Evolutionary conservation across 768 basidiomycete species (phyloP), one percentile per base, ranked within the genome.

Genomic region (Suillus fuscotomentosus): DNA sequence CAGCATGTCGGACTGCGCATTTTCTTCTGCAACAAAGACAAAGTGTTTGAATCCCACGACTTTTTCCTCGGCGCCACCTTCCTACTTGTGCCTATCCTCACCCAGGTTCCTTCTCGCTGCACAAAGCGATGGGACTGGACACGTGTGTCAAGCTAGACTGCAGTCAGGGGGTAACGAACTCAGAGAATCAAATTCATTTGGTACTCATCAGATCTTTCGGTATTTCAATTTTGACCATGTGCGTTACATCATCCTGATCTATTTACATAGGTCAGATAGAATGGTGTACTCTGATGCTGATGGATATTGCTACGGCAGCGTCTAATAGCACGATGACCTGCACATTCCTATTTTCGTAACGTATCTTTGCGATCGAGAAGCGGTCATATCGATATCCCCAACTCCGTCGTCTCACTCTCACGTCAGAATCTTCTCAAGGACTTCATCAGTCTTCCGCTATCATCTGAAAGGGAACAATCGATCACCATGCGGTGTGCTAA

Each of bases 21-120:
- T 38, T 78, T 81, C 65, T 77, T 80, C 69, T 78, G 76, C 7
- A 86, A 86, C 0, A 83, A 88, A 10, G 27, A 27, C 27, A 27
- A 27, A 27, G 67, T 91, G 3, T 88, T 94, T 70, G 93, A 95
- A 73, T 86, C 90, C 0, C 94, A 95, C 68, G 90, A 90, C 88
- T 24, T 91, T 95, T 66, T 76, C 88, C 70, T 87, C 84, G 36
- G 91, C 91, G 0, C 87, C 90, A 0, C 77, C 86, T 0, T 70
- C 81, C 0, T 72, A 79, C 5, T 84, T 88, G 0, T 86, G 83
- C 70, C 55, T 79, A 10, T 70, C 78, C 42, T 69, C 76, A 0
- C 76, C 79, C 0, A 84, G 86, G 0, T 80, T 95, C 63, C 78
- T 88, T 8, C 86, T 94, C 5, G 91, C 86, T 9, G 87, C 85